These are phyloP conservation scores for Zymoseptoria brevis DNA, from an alignment of 2,329 filamentous ascomycete species.

Conservation along the genomic window DNA sequence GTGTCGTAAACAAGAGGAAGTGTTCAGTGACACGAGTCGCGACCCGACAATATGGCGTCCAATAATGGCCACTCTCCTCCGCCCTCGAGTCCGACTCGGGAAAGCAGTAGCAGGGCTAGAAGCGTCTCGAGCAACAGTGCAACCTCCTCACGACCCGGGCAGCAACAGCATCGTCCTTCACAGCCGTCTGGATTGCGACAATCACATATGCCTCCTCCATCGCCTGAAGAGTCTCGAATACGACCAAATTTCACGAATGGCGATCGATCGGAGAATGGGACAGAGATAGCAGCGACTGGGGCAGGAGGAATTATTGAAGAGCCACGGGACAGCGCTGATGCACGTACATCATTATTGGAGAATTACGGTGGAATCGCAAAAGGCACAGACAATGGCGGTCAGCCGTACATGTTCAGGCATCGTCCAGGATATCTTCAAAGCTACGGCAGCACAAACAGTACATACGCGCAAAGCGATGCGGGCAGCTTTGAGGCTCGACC, in stretches of 20 bases:
- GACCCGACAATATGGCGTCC: background rate
- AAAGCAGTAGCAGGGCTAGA: slow-evolving; percentile 2
- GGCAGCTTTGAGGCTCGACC: slow-evolving; percentile 26
- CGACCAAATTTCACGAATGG: slow-evolving; percentile 13
- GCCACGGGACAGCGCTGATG: slow-evolving; percentile 27
- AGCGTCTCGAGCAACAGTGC: slow-evolving; percentile 3
- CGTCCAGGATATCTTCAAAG: slow-evolving; percentile 47
- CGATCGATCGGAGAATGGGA: slow-evolving; percentile 10
- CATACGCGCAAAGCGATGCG: slow-evolving; percentile 12
- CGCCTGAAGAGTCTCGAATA: slow-evolving; percentile 34
- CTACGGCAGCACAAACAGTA: slow-evolving; percentile 38
- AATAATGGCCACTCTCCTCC: background rate
- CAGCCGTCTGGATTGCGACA: slow-evolving; percentile 32
- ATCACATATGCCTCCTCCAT: slow-evolving; percentile 36
- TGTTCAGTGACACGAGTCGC: no score
- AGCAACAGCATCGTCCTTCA: slow-evolving; percentile 22
- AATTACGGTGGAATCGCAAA: slow-evolving; percentile 2
- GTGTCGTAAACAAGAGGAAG: no score
- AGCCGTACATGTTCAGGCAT: slow-evolving; percentile 51
- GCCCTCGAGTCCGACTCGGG: background rate
- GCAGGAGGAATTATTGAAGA: slow-evolving; percentile 18
- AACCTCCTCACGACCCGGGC: background rate
- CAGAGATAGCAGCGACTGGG: slow-evolving; percentile 9
- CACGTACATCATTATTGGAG: slow-evolving; percentile 33
- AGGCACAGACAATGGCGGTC: background rate